Conservation (phyloP, 2,329 filamentous ascomycete genomes). For the Cladophialophora exuberans region DNA sequence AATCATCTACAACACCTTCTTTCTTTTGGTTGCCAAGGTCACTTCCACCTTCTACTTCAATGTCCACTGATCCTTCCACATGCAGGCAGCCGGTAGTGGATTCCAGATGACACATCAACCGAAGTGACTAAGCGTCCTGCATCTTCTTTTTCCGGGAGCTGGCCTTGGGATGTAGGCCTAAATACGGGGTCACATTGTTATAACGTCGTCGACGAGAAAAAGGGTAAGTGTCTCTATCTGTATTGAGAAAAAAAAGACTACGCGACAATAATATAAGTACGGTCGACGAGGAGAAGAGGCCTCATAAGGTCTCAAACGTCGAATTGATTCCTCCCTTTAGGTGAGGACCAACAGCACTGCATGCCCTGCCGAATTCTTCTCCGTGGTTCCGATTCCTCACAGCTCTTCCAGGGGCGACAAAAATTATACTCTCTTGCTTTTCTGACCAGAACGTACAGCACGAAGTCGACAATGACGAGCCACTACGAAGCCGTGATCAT, state of each 20-base stretch:
- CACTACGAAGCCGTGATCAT: constrained; percentile 52
- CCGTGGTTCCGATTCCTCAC: too few relatives aligned
- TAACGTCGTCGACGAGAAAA: neutral
- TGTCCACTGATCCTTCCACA: neutral
- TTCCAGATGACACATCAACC: constrained; percentile 10
- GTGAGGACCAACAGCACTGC: too few relatives aligned
- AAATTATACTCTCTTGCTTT: too few relatives aligned
- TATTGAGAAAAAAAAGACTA: neutral
- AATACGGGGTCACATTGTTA: too few relatives aligned
- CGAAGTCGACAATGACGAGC: constrained; percentile 24
- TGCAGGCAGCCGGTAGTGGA: constrained; percentile 6
- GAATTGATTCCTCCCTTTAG: too few relatives aligned
- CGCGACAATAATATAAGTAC: neutral
- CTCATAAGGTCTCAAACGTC: too few relatives aligned
- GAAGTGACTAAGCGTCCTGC: constrained; percentile 23
- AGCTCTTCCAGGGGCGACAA: too few relatives aligned
- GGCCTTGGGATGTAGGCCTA: neutral
- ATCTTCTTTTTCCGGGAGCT: neutral
- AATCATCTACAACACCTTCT: too few relatives aligned
- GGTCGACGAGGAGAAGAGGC: too few relatives aligned
- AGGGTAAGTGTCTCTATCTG: too few relatives aligned
- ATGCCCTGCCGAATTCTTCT: too few relatives aligned
- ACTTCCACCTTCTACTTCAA: neutral
- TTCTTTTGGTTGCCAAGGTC: neutral
- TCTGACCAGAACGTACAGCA: constrained; percentile 1